These are phyloP conservation scores for Nannochloropsis gaditana DNA, from an alignment of 108 stramenopile genomes.

Conservation along the genomic window DNA sequence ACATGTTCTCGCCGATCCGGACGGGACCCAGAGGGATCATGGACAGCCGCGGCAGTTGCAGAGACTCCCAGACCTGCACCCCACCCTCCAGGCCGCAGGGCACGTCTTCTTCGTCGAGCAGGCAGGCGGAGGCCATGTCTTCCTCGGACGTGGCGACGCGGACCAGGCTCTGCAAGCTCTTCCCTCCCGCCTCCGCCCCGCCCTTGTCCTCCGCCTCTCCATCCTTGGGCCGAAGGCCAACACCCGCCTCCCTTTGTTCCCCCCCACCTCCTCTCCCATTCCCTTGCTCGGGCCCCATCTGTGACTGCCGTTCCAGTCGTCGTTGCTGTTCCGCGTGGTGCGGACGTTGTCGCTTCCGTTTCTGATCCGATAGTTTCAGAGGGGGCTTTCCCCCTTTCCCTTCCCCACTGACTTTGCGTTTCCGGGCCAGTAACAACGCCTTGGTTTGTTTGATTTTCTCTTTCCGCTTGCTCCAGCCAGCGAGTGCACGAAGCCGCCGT, in stretches of 20 bases:
- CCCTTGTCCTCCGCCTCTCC: slow-evolving; percentile 4
- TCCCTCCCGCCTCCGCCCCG: background rate
- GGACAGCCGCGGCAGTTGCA: background rate
- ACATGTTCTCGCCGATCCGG: background rate
- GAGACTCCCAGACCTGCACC: background rate
- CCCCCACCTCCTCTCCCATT: background rate
- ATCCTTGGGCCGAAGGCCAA: background rate
- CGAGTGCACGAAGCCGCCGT: background rate
- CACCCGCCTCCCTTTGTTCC: background rate
- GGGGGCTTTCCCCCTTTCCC: background rate
- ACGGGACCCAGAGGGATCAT: background rate
- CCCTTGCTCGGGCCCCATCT: background rate
- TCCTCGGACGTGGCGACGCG: background rate
- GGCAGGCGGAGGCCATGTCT: background rate
- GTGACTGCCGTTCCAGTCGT: no score
- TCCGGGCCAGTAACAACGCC: background rate
- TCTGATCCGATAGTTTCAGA: no score
- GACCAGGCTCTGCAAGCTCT: background rate
- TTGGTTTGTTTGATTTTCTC: background rate
- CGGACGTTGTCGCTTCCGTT: no score
- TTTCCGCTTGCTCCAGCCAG: background rate
- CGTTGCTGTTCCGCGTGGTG: no score
- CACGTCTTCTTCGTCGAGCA: background rate
- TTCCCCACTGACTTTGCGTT: background rate
- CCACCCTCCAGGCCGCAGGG: background rate